Evolutionary conservation across 495 filamentous ascomycete genomes (phyloP).

Genomic region (Pseudevernia furfuracea): DNA sequence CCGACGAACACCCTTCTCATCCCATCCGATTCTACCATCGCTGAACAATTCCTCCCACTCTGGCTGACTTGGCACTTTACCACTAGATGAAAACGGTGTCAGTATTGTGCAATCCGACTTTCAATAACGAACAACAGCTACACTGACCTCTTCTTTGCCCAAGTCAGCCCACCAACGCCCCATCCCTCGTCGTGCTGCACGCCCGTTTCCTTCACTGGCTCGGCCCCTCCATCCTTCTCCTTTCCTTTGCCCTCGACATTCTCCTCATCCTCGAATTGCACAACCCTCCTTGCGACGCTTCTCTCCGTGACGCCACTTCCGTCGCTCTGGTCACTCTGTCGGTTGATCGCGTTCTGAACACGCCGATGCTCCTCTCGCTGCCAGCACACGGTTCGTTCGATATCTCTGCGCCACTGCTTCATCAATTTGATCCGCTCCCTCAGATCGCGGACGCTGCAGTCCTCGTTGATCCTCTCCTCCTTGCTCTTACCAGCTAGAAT

Average conservation of each 20-base stretch:
- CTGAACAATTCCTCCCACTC: conserved; percentile 20
- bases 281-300: neutral
- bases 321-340: neutral
- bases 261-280: neutral
- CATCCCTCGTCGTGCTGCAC: neutral
- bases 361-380: neutral
- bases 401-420: conserved; percentile 4
- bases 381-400: conserved; percentile 3
- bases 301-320: neutral
- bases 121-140: neutral
- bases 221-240: neutral
- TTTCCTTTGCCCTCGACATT: neutral
- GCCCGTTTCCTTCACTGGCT: neutral
- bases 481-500: neutral
- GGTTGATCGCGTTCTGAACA: neutral
- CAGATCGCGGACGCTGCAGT: neutral
- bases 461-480: neutral
- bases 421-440: neutral
- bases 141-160: neutral
- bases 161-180: neutral
- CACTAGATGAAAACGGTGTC: conserved; percentile 6
- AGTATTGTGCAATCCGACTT: neutral
- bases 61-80: conserved; percentile 6
- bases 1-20: conserved; percentile 1
- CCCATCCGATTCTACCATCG: neutral